Evolutionary conservation across 306 rosid genomes (phyloP).

Genomic region (Cicer yamashitae): DNA sequence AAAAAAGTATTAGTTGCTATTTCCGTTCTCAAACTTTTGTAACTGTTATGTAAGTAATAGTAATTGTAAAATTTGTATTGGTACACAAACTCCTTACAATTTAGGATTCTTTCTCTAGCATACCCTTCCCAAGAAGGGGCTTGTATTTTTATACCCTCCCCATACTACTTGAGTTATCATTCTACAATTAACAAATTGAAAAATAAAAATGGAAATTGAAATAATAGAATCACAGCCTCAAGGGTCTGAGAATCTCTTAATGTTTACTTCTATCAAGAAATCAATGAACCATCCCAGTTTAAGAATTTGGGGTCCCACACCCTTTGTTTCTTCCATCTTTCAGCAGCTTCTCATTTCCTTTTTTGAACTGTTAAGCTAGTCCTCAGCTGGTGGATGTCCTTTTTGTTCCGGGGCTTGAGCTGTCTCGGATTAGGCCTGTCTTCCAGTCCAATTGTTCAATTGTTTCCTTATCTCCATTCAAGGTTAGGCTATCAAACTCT

Average conservation of each 20-base stretch:
- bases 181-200: conserved; percentile 1
- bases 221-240: conserved; percentile 4
- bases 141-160: background rate
- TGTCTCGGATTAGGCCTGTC: background rate
- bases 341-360: background rate
- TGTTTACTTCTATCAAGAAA: background rate
- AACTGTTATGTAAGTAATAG: conserved; percentile 29
- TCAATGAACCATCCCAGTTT: conserved; percentile 3
- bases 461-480: background rate
- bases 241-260: background rate
- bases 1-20: conserved; percentile 24
- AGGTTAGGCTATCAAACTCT: conserved; percentile 42
- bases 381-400: conserved; percentile 1
- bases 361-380: background rate
- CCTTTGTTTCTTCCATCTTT: background rate
- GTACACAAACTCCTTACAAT: background rate
- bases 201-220: background rate
- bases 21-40: conserved; percentile 57
- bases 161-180: background rate
- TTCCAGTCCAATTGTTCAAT: background rate
- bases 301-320: background rate
- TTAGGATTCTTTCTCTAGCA: background rate
- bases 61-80: background rate
- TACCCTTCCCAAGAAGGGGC: background rate
- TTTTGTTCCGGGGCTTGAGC: background rate